phyloP scores from a whole-genome alignment of 78 protist genomes.

The Chrysochromulina parva region DNA sequence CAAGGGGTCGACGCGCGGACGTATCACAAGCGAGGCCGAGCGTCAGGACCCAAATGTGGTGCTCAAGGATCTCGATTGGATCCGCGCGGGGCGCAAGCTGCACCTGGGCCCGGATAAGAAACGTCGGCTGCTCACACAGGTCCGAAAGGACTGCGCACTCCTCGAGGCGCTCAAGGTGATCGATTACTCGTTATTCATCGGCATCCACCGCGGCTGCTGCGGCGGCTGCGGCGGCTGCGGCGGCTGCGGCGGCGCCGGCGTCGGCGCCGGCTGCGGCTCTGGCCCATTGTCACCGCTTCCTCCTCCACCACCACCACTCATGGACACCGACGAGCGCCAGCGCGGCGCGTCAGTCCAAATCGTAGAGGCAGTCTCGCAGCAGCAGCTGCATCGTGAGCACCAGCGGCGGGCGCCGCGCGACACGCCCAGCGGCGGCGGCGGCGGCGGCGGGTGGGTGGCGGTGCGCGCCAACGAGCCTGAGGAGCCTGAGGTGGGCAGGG shows the following conservation, averaged over 20 bases:
- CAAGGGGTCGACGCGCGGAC: neutral
- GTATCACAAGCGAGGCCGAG: neutral
- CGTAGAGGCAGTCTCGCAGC: too few relatives aligned
- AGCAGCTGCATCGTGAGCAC: neutral
- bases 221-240: too few relatives aligned
- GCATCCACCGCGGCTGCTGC: neutral
- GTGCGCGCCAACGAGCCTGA: too few relatives aligned
- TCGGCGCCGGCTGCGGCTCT: too few relatives aligned
- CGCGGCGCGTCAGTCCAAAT: too few relatives aligned
- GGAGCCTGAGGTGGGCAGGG: neutral
- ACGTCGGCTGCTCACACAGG: neutral
- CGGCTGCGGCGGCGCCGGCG: too few relatives aligned
- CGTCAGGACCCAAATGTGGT: neutral
- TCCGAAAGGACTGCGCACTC: neutral
- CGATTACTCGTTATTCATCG: constrained; percentile 4
- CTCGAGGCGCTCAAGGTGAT: neutral
- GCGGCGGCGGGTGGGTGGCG: too few relatives aligned
- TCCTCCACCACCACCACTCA: too few relatives aligned
- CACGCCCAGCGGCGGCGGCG: too few relatives aligned
- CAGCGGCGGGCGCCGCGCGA: too few relatives aligned
- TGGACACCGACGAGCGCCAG: too few relatives aligned
- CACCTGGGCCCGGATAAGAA: neutral
- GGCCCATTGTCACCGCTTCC: too few relatives aligned
- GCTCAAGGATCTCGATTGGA: constrained; percentile 6
- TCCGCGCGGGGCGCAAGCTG: neutral